These are phyloP conservation scores for Penicillium digitatum DNA, from an alignment of 2,329 filamentous ascomycete species.

Conservation along the genomic window DNA sequence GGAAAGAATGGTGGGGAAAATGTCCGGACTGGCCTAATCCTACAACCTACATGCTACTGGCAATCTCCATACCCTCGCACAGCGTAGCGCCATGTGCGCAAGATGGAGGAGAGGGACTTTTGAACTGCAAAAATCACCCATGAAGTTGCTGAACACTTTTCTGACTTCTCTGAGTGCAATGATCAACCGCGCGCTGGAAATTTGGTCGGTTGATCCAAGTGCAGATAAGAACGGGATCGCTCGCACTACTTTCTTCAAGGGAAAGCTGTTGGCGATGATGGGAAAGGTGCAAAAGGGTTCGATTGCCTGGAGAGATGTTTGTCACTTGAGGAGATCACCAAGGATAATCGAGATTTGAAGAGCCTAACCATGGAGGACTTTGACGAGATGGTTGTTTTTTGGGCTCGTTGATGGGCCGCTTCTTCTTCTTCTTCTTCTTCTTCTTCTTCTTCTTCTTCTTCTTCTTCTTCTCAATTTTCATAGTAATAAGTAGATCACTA, in stretches of 20 bases:
- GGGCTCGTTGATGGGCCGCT: slow-evolving; percentile 2
- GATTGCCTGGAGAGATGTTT: slow-evolving; percentile 15
- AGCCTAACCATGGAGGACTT: slow-evolving; percentile 17
- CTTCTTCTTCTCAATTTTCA: too few species aligned
- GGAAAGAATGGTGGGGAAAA: slow-evolving; percentile 21
- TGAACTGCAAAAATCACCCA: slow-evolving; percentile 21
- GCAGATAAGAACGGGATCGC: slow-evolving; percentile 21
- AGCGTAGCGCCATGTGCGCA: slow-evolving; percentile 20
- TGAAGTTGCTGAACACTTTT: slow-evolving; percentile 25
- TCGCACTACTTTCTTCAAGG: slow-evolving; percentile 23
- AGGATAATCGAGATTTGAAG: slow-evolving; percentile 16
- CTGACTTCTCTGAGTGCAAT: slow-evolving; percentile 12
- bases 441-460: not conserved
- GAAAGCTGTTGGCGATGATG: slow-evolving; percentile 12
- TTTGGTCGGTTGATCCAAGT: slow-evolving; percentile 10
- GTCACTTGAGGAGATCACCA: slow-evolving; percentile 22
- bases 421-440: not conserved
- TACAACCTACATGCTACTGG: not conserved
- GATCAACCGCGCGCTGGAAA: slow-evolving; percentile 15
- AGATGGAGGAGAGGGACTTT: slow-evolving; percentile 26
- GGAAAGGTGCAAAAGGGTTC: slow-evolving; percentile 18
- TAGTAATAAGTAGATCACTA: not conserved
- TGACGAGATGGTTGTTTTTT: slow-evolving; percentile 20
- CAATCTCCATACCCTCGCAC: slow-evolving; percentile 12
- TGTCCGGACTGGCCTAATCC: not conserved